These are phyloP conservation scores for Boletellus dicymbophilus DNA, from an alignment of 1,284 basidiomycete species.

Conservation along the genomic window DNA sequence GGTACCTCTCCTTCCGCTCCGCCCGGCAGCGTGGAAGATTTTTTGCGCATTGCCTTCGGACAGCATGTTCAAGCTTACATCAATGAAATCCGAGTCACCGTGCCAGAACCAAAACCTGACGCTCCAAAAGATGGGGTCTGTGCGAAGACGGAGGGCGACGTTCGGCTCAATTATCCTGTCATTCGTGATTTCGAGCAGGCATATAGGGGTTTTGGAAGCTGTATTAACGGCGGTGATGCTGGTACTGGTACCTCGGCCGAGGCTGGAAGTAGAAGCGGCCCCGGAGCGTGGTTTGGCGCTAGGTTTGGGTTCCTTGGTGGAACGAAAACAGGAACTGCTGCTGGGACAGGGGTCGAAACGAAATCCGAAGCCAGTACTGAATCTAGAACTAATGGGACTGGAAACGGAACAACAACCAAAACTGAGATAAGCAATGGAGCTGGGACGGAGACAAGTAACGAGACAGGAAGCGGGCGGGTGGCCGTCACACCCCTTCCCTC, in stretches of 20 bases:
- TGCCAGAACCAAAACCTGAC: not conserved
- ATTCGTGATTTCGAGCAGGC: constrained; percentile 8
- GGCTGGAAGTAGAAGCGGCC: not conserved
- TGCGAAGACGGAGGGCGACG: constrained; percentile 6
- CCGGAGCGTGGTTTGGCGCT: not conserved
- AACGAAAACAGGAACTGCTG: not conserved
- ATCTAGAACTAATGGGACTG: not conserved
- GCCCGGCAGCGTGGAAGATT: not conserved
- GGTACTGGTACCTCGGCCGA: not conserved
- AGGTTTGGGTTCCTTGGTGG: not conserved
- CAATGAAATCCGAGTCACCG: not conserved
- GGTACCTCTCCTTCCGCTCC: not conserved
- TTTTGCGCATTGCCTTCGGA: not conserved
- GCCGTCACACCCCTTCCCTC: not conserved
- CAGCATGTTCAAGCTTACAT: constrained; percentile 9
- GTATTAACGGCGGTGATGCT: not conserved
- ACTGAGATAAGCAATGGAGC: not conserved
- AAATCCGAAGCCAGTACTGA: not conserved
- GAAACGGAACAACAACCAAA: not conserved
- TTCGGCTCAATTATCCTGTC: constrained; percentile 4
- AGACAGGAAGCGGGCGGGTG: not conserved
- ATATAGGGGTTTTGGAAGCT: not conserved
- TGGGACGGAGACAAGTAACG: not conserved
- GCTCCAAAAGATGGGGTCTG: not conserved
- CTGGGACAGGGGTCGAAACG: too few relatives aligned